Conservation (phyloP, 1,284 basidiomycete species). For the Tremellales sp. region DNA sequence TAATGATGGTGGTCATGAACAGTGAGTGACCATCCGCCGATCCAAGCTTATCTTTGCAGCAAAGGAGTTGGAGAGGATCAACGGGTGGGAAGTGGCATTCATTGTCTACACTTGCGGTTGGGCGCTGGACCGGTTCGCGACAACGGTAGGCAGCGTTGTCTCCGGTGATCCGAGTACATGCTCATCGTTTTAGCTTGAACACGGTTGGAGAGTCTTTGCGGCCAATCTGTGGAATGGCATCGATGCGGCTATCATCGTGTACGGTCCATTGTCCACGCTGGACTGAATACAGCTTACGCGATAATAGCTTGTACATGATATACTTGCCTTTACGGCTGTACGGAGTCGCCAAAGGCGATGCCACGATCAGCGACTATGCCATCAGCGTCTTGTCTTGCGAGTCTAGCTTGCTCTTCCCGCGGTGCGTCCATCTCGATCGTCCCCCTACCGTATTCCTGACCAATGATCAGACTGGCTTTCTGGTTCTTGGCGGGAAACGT, state of each 20-base stretch:
- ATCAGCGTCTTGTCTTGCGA: conserved; percentile 11
- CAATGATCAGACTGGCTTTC: conserved; percentile 5
- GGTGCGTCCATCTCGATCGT: too few species aligned
- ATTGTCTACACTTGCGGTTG: conserved; percentile 10
- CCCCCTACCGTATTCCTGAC: too few species aligned
- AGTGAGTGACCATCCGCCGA: neutral
- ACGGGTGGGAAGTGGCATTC: conserved; percentile 9
- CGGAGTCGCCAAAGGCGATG: conserved; percentile 2
- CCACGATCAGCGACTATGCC: conserved; percentile 5
- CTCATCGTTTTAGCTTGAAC: conserved; percentile 9
- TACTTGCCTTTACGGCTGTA: conserved; percentile 7
- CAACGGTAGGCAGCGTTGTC: conserved; percentile 5
- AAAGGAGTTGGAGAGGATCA: conserved; percentile 2
- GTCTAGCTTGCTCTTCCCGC: conserved; percentile 9
- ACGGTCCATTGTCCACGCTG: neutral
- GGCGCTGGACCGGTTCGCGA: conserved; percentile 10
- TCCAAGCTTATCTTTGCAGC: conserved; percentile 3
- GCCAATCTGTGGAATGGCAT: conserved; percentile 15
- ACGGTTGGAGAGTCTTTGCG: conserved; percentile 13
- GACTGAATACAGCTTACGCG: neutral
- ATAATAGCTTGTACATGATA: conserved; percentile 3
- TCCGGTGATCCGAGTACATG: too few species aligned
- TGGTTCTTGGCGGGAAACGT: conserved; percentile 10
- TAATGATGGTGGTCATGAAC: conserved; percentile 9
- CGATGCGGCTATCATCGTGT: conserved; percentile 10